Evolutionary conservation across 768 basidiomycete genomes (phyloP).

Genomic region (Auricularia heimuer): DNA sequence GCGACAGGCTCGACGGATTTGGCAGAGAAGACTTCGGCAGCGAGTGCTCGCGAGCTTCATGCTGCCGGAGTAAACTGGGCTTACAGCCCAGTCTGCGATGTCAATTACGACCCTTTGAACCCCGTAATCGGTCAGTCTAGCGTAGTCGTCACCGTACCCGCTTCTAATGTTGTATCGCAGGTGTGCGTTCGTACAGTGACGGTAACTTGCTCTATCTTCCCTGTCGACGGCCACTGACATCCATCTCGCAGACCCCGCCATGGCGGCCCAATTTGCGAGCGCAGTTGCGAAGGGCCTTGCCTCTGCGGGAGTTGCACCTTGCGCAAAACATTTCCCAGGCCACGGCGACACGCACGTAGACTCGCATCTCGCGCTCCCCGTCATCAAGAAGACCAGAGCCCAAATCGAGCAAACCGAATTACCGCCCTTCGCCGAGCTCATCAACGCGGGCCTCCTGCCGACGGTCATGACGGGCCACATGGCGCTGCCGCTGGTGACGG

Average conservation of each 20-base stretch:
- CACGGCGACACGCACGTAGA: slow-evolving; percentile 67
- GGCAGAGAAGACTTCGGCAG: slow-evolving; percentile 37
- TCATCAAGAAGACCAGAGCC: slow-evolving; percentile 40
- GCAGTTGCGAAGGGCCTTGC: slow-evolving; percentile 42
- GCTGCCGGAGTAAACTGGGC: slow-evolving; percentile 62
- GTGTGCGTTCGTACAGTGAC: slow-evolving; percentile 62
- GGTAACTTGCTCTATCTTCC: slow-evolving; percentile 24
- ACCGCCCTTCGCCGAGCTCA: slow-evolving; percentile 44
- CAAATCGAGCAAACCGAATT: slow-evolving; percentile 41
- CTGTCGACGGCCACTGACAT: background rate
- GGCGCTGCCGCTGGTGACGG: slow-evolving; percentile 50
- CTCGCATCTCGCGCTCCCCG: slow-evolving; percentile 57
- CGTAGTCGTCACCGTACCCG: background rate
- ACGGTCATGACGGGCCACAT: slow-evolving; percentile 70
- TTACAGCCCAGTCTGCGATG: slow-evolving; percentile 59
- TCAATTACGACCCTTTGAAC: slow-evolving; percentile 60
- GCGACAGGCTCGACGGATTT: slow-evolving; percentile 39
- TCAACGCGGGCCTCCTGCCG: slow-evolving; percentile 29
- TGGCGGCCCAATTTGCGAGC: slow-evolving; percentile 39
- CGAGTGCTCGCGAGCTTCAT: slow-evolving; percentile 46
- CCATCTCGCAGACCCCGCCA: slow-evolving; percentile 35
- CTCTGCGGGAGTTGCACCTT: slow-evolving; percentile 43
- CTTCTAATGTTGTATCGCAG: slow-evolving; percentile 21
- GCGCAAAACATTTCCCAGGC: slow-evolving; percentile 63
- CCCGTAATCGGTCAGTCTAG: slow-evolving; percentile 53